Percentiles rank a stretch among this genome's conserved stretches.
Evolutionary conservation across 805 yeast species (phyloP).

Genomic region (Cyberlindnera maritima): DNA sequence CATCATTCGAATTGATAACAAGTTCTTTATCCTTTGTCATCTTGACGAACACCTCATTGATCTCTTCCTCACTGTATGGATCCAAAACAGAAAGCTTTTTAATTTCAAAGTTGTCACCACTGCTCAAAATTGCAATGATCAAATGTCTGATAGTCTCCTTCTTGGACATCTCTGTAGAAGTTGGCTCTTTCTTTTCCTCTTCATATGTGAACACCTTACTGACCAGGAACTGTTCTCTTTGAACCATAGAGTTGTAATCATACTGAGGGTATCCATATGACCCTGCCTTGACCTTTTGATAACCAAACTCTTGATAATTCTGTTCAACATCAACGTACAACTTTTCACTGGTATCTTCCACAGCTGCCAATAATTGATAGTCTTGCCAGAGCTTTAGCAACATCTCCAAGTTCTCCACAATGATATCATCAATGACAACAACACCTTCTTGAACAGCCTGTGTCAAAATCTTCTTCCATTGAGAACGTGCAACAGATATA

Average conservation of each 20-base stretch:
- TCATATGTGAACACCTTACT: constrained; percentile 41
- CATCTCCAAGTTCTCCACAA: constrained; percentile 45
- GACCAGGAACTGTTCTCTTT: constrained; percentile 56
- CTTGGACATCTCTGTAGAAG: background rate
- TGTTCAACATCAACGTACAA: constrained; percentile 39
- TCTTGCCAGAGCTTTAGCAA: constrained; percentile 67
- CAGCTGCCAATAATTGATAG: constrained; percentile 31
- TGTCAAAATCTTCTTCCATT: constrained; percentile 67
- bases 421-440: constrained; percentile 48
- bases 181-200: constrained; percentile 4
- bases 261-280: constrained; percentile 34
- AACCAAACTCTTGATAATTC: constrained; percentile 45
- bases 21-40: constrained; percentile 54
- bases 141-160: constrained; percentile 29
- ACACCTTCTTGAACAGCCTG: constrained; percentile 55
- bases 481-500: constrained; percentile 47
- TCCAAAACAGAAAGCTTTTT: constrained; percentile 33
- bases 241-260: constrained; percentile 65
- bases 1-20: constrained; percentile 40
- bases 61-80: constrained; percentile 48
- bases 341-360: constrained; percentile 20
- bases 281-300: constrained; percentile 31
- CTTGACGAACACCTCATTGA: constrained; percentile 39
- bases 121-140: constrained; percentile 34
- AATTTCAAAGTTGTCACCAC: constrained; percentile 26